Percentiles rank a stretch among this genome's conserved stretches.
phyloP scores from a whole-genome alignment of 2,329 filamentous ascomycete species.

The Metarhizium humberi region DNA sequence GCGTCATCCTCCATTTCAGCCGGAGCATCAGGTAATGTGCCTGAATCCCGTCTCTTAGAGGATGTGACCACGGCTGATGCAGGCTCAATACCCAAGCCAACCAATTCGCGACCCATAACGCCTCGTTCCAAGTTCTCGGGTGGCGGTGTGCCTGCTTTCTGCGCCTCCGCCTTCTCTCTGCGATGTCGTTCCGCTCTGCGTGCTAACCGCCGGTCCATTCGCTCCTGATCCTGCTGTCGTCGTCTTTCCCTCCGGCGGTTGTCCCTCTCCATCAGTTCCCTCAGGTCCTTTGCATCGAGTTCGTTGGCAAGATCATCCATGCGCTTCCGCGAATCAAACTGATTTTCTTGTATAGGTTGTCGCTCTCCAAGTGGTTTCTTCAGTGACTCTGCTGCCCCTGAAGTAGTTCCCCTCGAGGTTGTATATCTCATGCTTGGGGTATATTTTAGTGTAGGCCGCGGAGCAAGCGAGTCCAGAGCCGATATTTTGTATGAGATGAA shows the following conservation, averaged over 20 bases:
- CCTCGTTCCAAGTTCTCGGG: slow-evolving; percentile 51
- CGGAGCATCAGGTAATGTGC: slow-evolving; percentile 13
- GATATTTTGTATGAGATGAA: slow-evolving; percentile 69
- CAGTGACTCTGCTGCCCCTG: slow-evolving; percentile 39
- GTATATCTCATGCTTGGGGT: slow-evolving; percentile 54
- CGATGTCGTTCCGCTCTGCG: slow-evolving; percentile 58
- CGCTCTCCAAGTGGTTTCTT: slow-evolving; percentile 42
- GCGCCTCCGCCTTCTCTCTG: slow-evolving; percentile 46
- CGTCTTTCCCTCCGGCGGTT: slow-evolving; percentile 70
- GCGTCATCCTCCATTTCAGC: slow-evolving; percentile 12
- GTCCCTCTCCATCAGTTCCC: slow-evolving; percentile 87
- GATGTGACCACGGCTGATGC: slow-evolving; percentile 47
- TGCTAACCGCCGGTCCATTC: slow-evolving; percentile 54
- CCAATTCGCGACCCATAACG: slow-evolving; percentile 47
- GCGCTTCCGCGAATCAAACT: slow-evolving; percentile 50
- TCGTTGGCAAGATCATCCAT: slow-evolving; percentile 71
- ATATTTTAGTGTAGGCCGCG: slow-evolving; percentile 74
- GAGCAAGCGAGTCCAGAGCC: slow-evolving; percentile 69
- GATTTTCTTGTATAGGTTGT: slow-evolving; percentile 51
- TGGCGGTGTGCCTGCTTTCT: slow-evolving; percentile 38
- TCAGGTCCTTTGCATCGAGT: slow-evolving; percentile 72
- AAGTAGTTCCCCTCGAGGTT: slow-evolving; percentile 33
- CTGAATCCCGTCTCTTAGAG: slow-evolving; percentile 34
- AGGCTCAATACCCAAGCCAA: slow-evolving; percentile 47
- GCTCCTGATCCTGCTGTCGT: slow-evolving; percentile 57